Evolutionary conservation across 345 rosid genomes (phyloP).

Genomic region (Pelargonium nanum): DNA sequence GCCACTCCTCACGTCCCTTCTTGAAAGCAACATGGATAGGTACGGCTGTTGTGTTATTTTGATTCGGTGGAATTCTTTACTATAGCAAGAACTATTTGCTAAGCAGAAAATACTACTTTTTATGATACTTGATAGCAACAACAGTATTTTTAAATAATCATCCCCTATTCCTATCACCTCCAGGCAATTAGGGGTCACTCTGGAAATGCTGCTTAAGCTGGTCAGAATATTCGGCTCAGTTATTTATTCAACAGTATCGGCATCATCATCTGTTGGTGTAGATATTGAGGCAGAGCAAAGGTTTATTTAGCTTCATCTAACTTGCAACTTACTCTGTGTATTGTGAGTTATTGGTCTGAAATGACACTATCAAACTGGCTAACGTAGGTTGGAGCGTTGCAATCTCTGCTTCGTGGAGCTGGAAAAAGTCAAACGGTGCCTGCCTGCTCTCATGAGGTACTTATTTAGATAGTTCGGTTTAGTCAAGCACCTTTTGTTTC

Average conservation of each 20-base stretch:
- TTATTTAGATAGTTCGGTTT: not conserved
- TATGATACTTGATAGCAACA: not conserved
- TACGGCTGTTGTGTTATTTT: constrained; percentile 18
- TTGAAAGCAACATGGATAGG: constrained; percentile 85
- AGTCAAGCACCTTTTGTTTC: not conserved
- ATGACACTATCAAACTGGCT: constrained; percentile 2
- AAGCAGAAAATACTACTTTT: not conserved
- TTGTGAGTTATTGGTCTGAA: not conserved
- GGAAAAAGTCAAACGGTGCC: constrained; percentile 62
- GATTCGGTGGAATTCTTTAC: not conserved
- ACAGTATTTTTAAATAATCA: not conserved
- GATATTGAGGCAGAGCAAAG: constrained; percentile 98
- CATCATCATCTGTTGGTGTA: constrained; percentile 80
- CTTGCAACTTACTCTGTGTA: not conserved
- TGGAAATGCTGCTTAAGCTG: constrained; percentile 84
- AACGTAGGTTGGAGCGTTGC: constrained; percentile 66
- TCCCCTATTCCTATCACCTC: constrained; percentile 6
- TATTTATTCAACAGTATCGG: constrained; percentile 70
- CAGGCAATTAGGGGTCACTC: constrained; percentile 75
- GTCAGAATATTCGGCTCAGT: constrained; percentile 69
- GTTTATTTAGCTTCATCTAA: constrained; percentile 21
- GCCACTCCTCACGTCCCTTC: constrained; percentile 67
- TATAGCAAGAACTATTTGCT: not conserved
- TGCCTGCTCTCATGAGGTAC: constrained; percentile 56
- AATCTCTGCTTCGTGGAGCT: constrained; percentile 78